Base-by-base conservation (phyloP, 495 filamentous ascomycete species). In the Neurospora tetraspora region DNA sequence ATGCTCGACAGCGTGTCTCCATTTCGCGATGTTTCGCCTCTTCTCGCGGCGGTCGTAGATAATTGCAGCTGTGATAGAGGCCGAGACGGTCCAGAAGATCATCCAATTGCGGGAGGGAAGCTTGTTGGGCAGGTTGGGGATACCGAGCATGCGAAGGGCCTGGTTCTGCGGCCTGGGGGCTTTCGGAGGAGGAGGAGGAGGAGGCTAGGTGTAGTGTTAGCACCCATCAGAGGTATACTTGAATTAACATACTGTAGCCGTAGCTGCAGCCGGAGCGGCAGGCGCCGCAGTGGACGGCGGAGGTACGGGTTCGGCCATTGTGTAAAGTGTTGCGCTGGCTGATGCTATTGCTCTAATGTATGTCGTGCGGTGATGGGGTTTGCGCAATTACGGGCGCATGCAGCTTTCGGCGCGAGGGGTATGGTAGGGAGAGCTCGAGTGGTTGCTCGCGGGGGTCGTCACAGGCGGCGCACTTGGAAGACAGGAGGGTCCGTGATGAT, bases 41-140 rank as follows among this genome's bases (percentile, higher is more conserved):
- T 95, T 97, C 81, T 98, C 91, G 42, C 91, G 87, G 74, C 93
- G 93, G 82, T 99, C 96, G 83, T 98, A 97, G 75, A 93, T 85
- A 68, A 98, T 81, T 12, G 92, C 90, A 8, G 86, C 89, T 0
- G 91, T 89, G 75, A 97, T 91, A 40, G 92, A 89, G 38, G 90
- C 89, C 16, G 91, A 91, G 74, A 98, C 81, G 20, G 91, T 83
- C 78, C 95, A 85, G 84, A 99, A 98, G 75, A 99, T 98, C 83
- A 93, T 88, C 96, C 96, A 99, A 79, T 98, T 98, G 37, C 96
- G 90, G 14, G 96, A 99, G 23, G 96, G 96, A 11, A 99, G 89
- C 83, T 91, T 94, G 76, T 91, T 86, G 18, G 91, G 90, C 73
- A 96, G 85, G 71, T 88, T 90, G 34, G 94, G 94, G 72, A 98